Conservation (phyloP, 257 asterid genomes). For the Euphrasia confusa region DNA sequence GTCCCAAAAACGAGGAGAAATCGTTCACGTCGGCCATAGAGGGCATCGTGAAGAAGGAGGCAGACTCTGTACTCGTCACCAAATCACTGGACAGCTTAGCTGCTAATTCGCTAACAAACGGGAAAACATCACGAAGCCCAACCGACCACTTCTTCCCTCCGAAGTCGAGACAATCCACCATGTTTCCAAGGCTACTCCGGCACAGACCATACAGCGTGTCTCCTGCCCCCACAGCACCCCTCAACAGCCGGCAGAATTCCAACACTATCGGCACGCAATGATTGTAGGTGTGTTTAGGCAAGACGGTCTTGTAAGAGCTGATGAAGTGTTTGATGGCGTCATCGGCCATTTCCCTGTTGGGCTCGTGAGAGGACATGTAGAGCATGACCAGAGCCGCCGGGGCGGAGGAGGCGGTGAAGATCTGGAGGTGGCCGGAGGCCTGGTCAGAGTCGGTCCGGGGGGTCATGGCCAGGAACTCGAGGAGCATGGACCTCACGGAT, state of each 20-base stretch:
- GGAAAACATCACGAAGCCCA: constrained; percentile 49
- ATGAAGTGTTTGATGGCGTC: constrained; percentile 61
- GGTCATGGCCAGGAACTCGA: constrained; percentile 37
- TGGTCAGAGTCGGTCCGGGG: constrained; percentile 26
- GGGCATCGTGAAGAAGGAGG: constrained; percentile 26
- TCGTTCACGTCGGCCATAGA: constrained; percentile 43
- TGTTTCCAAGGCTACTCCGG: constrained; percentile 49
- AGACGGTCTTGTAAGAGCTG: constrained; percentile 32
- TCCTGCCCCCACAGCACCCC: constrained; percentile 37
- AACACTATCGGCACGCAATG: constrained; percentile 47
- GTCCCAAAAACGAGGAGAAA: constrained; percentile 45
- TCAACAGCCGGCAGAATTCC: constrained; percentile 64
- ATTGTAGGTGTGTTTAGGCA: constrained; percentile 26
- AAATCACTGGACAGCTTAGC: constrained; percentile 40
- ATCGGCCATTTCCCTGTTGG: constrained; percentile 43
- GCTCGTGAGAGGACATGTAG: constrained; percentile 45
- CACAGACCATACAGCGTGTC: constrained; percentile 50
- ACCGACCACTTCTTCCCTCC: constrained; percentile 27
- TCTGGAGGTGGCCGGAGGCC: constrained; percentile 47
- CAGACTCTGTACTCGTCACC: constrained; percentile 29
- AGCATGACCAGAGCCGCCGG: constrained; percentile 76
- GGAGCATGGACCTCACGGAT: constrained; percentile 36
- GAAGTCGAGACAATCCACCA: constrained; percentile 34
- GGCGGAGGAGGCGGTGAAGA: constrained; percentile 54
- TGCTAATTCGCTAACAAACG: constrained; percentile 59